Evolutionary conservation across 805 yeast species (phyloP), one percentile per base, ranked within the genome.

Genomic region (Ogataea dorogensis): DNA sequence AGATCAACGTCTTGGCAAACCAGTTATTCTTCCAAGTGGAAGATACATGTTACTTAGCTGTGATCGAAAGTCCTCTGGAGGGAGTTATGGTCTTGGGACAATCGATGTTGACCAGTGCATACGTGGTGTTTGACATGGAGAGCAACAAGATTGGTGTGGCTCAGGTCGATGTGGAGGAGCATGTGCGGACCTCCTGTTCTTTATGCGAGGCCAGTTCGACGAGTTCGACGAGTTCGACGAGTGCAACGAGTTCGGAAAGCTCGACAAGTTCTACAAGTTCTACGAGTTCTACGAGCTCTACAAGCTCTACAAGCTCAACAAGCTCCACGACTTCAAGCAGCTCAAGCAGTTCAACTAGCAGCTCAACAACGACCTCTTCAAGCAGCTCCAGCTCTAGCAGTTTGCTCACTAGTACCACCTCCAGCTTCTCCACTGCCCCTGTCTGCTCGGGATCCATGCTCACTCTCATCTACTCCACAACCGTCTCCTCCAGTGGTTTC

Each of bases 81-180:
- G 37, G 42, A 25, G 14, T 38, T 11, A 51, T 63, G 12, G 67
- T 79, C 36, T 63, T 84, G 23, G 93, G 93, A 8, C 88, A 81
- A 53, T 70, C 73, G 29, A 73, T 83, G 52, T 59, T 84, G 44
- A 67, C 85, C 36, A 69, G 73, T 39, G 79, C 81, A 2, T 82
- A 80, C 55, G 68, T 77, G 17, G 86, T 79, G 11, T 79, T 72
- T 56, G 82, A 83, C 56, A 59, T 79, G 33, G 85, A 77, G 20
- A 71, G 71, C 50, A 60, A 59, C 30, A 68, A 74, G 49, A 63
- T 82, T 24, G 76, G 84, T 3, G 47, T 82, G 52, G 85, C 79
- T 15, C 75, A 71, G 51, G 72, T 70, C 17, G 44, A 53, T 28
- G 46, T 47, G 21, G 44, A 41, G n/a, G 35, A 41, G 13, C 16